Conservation (phyloP, 495 filamentous ascomycete species). For the Xeromyces bisporus region DNA sequence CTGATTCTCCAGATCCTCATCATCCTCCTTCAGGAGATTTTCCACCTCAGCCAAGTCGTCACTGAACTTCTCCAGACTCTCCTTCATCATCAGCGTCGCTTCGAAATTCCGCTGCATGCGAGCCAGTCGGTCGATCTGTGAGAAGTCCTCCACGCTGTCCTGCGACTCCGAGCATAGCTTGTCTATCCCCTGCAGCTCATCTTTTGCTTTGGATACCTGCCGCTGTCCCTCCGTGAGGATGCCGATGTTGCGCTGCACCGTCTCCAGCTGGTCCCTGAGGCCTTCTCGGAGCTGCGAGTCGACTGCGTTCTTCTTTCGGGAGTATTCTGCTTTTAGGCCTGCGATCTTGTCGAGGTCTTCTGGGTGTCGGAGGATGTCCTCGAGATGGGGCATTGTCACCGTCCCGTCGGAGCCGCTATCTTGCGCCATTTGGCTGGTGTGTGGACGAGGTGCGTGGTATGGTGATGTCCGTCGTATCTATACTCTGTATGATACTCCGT, state of each 20-base stretch:
- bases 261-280: conserved; percentile 76
- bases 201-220: conserved; percentile 74
- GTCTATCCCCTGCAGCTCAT: conserved; percentile 97
- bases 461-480: too few relatives aligned
- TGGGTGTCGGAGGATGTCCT: conserved; percentile 43
- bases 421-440: conserved; percentile 25
- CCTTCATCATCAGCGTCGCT: conserved; percentile 80
- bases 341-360: conserved; percentile 92
- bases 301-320: conserved; percentile 79
- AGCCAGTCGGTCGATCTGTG: conserved; percentile 84
- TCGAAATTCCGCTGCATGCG: conserved; percentile 90
- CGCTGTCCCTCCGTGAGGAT: conserved; percentile 74
- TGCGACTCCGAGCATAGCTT: conserved; percentile 92
- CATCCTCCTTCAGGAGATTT: conserved; percentile 60
- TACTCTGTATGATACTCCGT: too few relatives aligned
- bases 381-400: conserved; percentile 29
- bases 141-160: conserved; percentile 90
- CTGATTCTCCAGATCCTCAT: conserved; percentile 73
- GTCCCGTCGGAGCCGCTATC: conserved; percentile 20
- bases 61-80: conserved; percentile 71
- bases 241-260: conserved; percentile 80
- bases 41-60: conserved; percentile 57
- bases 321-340: conserved; percentile 78
- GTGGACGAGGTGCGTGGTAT: too few relatives aligned
- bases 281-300: conserved; percentile 79